These are phyloP conservation scores for Schizochytrium sp. DNA, from an alignment of 108 stramenopile species.

Conservation along the genomic window DNA sequence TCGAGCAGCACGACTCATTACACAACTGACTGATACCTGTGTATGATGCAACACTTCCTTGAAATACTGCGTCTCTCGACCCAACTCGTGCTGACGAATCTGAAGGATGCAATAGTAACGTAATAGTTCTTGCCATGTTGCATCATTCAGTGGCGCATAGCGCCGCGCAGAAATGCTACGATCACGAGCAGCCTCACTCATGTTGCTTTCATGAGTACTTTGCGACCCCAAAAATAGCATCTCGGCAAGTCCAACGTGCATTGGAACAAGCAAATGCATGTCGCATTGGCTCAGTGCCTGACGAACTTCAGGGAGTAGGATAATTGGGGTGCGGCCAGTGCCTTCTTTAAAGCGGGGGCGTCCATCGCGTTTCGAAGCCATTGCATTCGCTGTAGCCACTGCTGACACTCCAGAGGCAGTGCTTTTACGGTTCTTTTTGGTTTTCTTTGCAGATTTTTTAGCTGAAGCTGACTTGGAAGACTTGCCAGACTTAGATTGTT, in stretches of 20 bases:
- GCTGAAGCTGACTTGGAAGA: background rate
- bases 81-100: background rate
- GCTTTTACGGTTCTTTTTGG: background rate
- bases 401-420: background rate
- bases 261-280: conserved; percentile 56
- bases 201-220: background rate
- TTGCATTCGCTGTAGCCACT: background rate
- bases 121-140: conserved; percentile 44
- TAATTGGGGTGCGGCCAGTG: background rate
- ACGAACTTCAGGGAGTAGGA: conserved; percentile 39
- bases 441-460: conserved; percentile 7
- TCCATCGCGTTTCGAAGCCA: background rate
- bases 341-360: conserved; percentile 25
- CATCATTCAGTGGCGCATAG: conserved; percentile 23
- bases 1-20: background rate
- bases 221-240: conserved; percentile 30
- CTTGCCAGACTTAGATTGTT: conserved; percentile 19
- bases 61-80: conserved; percentile 16
- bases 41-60: conserved; percentile 35
- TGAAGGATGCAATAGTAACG: conserved; percentile 39
- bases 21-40: conserved; percentile 45
- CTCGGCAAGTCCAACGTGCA: conserved; percentile 14
- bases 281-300: conserved; percentile 17
- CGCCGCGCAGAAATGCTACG: conserved; percentile 47
- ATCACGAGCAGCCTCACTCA: conserved; percentile 15